These are phyloP conservation scores for Boletus rex-veris DNA, from an alignment of 768 basidiomycete species.

Conservation along the genomic window DNA sequence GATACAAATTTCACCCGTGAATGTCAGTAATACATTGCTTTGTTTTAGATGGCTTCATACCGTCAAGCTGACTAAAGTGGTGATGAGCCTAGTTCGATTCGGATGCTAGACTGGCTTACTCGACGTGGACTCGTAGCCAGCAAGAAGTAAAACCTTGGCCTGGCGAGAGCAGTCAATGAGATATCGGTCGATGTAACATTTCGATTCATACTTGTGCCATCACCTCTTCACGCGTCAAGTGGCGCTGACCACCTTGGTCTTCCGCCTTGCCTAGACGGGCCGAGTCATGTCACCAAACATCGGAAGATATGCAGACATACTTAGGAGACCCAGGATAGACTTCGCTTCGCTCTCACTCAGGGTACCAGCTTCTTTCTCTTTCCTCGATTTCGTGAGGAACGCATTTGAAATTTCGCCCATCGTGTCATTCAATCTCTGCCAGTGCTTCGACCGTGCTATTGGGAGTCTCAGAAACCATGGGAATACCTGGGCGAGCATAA, in stretches of 20 bases:
- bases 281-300: not conserved
- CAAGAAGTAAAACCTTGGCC: constrained; percentile 38
- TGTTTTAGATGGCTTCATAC: not conserved
- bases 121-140: constrained; percentile 41
- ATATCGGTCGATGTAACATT: not conserved
- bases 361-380: constrained; percentile 31
- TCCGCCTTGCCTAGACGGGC: constrained; percentile 36
- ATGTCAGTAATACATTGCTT: not conserved
- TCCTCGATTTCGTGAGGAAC: constrained; percentile 31
- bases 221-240: constrained; percentile 41
- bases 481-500: constrained; percentile 28
- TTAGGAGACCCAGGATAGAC: constrained; percentile 37
- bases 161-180: not conserved
- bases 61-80: constrained; percentile 8
- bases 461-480: constrained; percentile 35
- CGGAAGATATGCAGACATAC: constrained; percentile 16
- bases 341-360: constrained; percentile 32
- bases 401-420: constrained; percentile 34
- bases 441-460: constrained; percentile 21
- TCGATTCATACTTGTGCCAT: constrained; percentile 27
- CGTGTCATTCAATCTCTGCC: constrained; percentile 25
- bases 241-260: constrained; percentile 23
- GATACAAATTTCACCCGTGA: not conserved
- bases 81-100: not conserved
- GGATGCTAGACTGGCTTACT: constrained; percentile 16